Percentiles rank a stretch among this genome's conserved stretches.
These are phyloP conservation scores for Cyphellophora europaea DNA, from an alignment of 2,329 filamentous ascomycete genomes.

Conservation along the genomic window DNA sequence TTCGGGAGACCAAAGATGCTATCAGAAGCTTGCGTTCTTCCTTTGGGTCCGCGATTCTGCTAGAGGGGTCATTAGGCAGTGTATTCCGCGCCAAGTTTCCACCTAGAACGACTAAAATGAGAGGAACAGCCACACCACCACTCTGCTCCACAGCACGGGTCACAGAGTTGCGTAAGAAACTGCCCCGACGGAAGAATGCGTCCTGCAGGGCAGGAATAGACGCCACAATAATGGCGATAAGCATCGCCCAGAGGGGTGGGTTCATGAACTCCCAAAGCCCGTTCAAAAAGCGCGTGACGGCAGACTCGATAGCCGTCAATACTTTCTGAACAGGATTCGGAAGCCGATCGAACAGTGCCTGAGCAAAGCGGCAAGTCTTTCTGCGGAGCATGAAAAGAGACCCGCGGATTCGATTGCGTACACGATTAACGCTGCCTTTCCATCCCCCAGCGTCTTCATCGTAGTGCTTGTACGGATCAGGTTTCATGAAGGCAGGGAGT, in stretches of 20 bases:
- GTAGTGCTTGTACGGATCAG: constrained; percentile 23
- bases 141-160: constrained; percentile 78
- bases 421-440: constrained; percentile 20
- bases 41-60: constrained; percentile 60
- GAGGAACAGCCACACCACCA: constrained; percentile 82
- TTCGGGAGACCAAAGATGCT: constrained; percentile 76
- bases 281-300: constrained; percentile 43
- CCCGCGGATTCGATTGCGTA: constrained; percentile 18
- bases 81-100: constrained; percentile 93
- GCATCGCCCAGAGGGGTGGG: constrained; percentile 94
- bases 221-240: constrained; percentile 80
- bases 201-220: constrained; percentile 74
- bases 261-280: constrained; percentile 96
- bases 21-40: constrained; percentile 70
- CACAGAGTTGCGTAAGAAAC: constrained; percentile 86
- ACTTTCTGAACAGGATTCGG: constrained; percentile 44
- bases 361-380: constrained; percentile 3
- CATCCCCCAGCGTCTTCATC: constrained; percentile 21
- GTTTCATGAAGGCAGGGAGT: constrained; percentile 53
- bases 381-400: not conserved
- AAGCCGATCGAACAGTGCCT: constrained; percentile 36
- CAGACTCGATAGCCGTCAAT: constrained; percentile 33
- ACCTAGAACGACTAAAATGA: constrained; percentile 90
- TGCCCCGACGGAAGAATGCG: constrained; percentile 79
- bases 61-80: constrained; percentile 55